Base-by-base conservation (phyloP, 2,329 filamentous ascomycete species). In the Diaporthe helianthi region DNA sequence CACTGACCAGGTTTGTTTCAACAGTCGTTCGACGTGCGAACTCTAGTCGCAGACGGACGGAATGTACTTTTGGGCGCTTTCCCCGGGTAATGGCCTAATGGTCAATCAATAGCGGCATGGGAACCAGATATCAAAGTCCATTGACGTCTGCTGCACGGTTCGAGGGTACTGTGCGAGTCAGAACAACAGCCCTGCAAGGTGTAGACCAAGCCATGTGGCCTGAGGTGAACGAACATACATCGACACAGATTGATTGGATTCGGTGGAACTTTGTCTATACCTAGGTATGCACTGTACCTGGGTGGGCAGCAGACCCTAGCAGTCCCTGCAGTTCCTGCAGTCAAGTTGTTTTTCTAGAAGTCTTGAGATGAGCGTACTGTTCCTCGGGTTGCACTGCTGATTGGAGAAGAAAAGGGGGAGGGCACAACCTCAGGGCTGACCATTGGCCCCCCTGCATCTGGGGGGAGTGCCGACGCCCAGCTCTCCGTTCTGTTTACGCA, bases 371-470 rank as follows among this genome's bases (percentile, higher is more conserved):
- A 22, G 33, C 9, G 15, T 51, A n/a, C 38, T 26, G 36, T 44
- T 44, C 26, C 26, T 12, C 31, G 4, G 17, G 24, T 19, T 22
- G 24, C 19, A 26, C 38, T 15, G 41, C 41, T 67, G 33, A 49
- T 54, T 58, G 49, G 52, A 41, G 38, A 55, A 41, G 44, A 41
- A 67, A 67, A 67, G 41, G 65, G 65, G 65, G 31, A 54, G 47
- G 10, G 64, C 64, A 22, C 31, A 22, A 19, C 31, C 33, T 41
- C 47, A 19, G 38, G 41, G 15, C 41, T 17, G 52, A 29, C 64
- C 64, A 66, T 55, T 66, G 55, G 64, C 29, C 44, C 53, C 64
- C 64, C 64, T 54, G 29, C 64, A 8, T 41, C 36, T 66, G 64
- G 64, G 52, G 52, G 55, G 55, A 41, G 29, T 58, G 64, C 64